Evolutionary conservation across 2,329 filamentous ascomycete genomes (phyloP), one percentile per base, ranked within the genome.

Genomic region (Botrytis byssoidea): DNA sequence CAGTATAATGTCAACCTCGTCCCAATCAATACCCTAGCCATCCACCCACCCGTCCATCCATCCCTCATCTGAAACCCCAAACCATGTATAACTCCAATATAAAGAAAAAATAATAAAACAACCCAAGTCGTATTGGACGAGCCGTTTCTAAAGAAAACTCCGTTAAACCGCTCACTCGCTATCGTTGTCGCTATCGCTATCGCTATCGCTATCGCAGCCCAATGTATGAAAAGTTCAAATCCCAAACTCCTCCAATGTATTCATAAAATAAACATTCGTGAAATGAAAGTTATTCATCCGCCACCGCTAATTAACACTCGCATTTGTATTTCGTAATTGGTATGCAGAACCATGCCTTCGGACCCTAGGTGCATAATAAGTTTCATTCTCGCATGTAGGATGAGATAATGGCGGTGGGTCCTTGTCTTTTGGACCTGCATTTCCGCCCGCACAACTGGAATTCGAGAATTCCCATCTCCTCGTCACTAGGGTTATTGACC

Each of bases 291-390:
- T 40, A 40, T 40, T 55, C 46, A 12, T 55, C 65, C 35, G 37
- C 66, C 66, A 68, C 48, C 48, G 66, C 66, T 35, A 68, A 57
- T 42, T 25, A 42, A 68, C 48, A 42, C n/a, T 42, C 25, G 35
- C 66, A 68, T 68, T 68, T 22, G 25, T 29, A 20, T 68, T 68
- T 61, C 37, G 40, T 70, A 70, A 70, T 60, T 60, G 25, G 48
- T 68, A 68, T 66, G 65, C 66, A 68, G 48, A 57, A 57, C 66
- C 66, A 68, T 3, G 35, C 66, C 32, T 68, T 42, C 66, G 55
- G 40, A 72, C 70, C 70, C 70, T 72, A 66, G 61, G 35, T 72
- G 70, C 60, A 72, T 72, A 35, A 68, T 25, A 57, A 68, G 66
- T 42, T 68, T 68, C 46, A 40, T 55, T 55, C 65, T 67, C 35